A percentile compares a stretch with the other conserved stretches of the same genome.
These are phyloP conservation scores for Blepharisma undulans DNA, from an alignment of 169 alveolate genomes.

Conservation along the genomic window DNA sequence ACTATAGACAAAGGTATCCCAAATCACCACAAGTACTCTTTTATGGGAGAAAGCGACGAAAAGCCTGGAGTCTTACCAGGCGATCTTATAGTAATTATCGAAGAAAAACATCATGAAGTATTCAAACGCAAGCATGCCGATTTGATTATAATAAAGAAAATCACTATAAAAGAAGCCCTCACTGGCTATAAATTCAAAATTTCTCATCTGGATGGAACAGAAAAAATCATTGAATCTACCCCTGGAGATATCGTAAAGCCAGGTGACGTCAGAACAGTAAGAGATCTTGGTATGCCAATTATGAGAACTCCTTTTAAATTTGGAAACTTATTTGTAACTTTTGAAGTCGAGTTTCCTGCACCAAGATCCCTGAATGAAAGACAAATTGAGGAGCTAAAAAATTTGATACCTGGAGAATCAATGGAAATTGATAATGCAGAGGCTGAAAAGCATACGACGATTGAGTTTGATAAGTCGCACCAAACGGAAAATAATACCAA, in stretches of 20 bases:
- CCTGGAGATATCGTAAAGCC: slow-evolving; percentile 85
- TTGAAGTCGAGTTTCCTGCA: slow-evolving; percentile 79
- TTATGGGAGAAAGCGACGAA: slow-evolving; percentile 58
- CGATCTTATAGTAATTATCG: slow-evolving; percentile 68
- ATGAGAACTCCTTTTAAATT: slow-evolving; percentile 67
- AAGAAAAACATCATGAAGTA: slow-evolving; percentile 57
- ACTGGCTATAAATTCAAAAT: slow-evolving; percentile 79
- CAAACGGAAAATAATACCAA: slow-evolving; percentile 1
- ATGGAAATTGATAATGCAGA: not conserved
- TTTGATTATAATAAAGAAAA: slow-evolving; percentile 63
- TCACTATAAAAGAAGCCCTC: slow-evolving; percentile 80
- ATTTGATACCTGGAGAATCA: slow-evolving; percentile 32
- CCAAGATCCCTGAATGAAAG: not conserved
- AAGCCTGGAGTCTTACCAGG: slow-evolving; percentile 83
- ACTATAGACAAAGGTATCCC: slow-evolving; percentile 82
- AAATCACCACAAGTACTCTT: slow-evolving; percentile 53
- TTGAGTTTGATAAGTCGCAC: slow-evolving; percentile 2
- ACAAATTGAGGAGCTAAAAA: not conserved
- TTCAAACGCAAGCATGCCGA: slow-evolving; percentile 86
- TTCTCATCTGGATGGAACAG: slow-evolving; percentile 79
- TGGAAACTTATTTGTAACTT: slow-evolving; percentile 80
- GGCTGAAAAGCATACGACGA: not conserved
- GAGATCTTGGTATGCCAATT: slow-evolving; percentile 86
- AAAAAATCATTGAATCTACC: slow-evolving; percentile 55
- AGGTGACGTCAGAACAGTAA: slow-evolving; percentile 65